Conservation (phyloP, 768 basidiomycete genomes). For the Russula lepida region DNA sequence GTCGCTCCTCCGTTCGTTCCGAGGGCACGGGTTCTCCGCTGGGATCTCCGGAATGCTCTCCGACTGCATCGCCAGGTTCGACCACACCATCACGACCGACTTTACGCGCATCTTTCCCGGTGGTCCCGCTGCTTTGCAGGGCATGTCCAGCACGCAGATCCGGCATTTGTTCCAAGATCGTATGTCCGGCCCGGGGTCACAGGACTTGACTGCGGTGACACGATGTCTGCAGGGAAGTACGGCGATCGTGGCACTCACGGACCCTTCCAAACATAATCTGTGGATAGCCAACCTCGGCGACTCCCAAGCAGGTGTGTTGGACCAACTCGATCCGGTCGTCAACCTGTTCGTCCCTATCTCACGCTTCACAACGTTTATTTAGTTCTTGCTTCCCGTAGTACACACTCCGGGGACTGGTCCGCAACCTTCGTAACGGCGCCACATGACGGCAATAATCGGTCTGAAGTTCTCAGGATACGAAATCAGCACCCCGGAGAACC, state of each 20-base stretch:
- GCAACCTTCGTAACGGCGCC: conserved; percentile 51
- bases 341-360: not conserved
- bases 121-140: conserved; percentile 39
- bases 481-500: conserved; percentile 61
- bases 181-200: conserved; percentile 37
- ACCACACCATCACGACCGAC: conserved; percentile 36
- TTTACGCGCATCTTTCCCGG: conserved; percentile 43
- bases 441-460: conserved; percentile 63
- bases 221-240: conserved; percentile 78
- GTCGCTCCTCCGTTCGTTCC: conserved; percentile 26
- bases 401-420: conserved; percentile 44
- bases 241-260: conserved; percentile 62
- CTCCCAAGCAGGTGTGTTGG: conserved; percentile 67
- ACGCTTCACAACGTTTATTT: conserved; percentile 7
- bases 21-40: conserved; percentile 25
- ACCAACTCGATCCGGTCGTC: not conserved
- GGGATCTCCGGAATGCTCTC: conserved; percentile 34
- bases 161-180: conserved; percentile 57
- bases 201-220: conserved; percentile 55
- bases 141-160: conserved; percentile 44
- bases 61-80: conserved; percentile 34
- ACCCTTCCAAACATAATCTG: conserved; percentile 57
- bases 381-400: conserved; percentile 41
- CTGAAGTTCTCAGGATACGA: conserved; percentile 55
- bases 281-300: conserved; percentile 81